Base-by-base conservation (phyloP, 768 basidiomycete species). In the Podaxis sp. region DNA sequence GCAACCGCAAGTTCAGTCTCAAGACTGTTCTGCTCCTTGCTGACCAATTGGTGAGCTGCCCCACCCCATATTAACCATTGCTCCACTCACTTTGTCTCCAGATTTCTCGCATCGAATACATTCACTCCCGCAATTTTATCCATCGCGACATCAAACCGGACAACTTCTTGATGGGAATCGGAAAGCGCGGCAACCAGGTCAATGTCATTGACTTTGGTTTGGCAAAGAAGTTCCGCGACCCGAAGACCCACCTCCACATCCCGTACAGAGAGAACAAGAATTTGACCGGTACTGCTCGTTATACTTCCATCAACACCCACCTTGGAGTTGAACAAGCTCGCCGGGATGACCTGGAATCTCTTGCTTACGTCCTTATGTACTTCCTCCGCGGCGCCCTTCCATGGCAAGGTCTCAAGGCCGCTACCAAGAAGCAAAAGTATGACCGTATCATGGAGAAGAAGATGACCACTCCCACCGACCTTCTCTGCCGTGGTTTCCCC, bases 381-480 rank as follows among this genome's bases (percentile, higher is more conserved):
- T 99, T 99, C 87, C 90, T 99, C 66, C 94, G 96, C 66, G 97
- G 96, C 54, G 90, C 94, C 61, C 86, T 99, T 49, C 96, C 96
- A 36, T 99, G 96, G 96, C 97, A 99, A 77, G 97, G 97, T 63
- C 87, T 99, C 74, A 99, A 99, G 82, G 97, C 97, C 64, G 96
- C 96, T 43, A 99, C 97, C 63, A 99, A 99, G 93, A 99, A 99
- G 87, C 97, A 99, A 84, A 99, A 99, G 82, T 98, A 98, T 77
- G 97, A 98, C 78, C 90, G 97, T 64, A 99, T 99, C 81, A 99
- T 99, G 97, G 97, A 99, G 80, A 99, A 99, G 87, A 99, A 99
- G 87, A 98, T 99, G 95, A 98, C 97, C 40, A 97, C 95, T 0
- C 93, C 95, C 13, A 96, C 93, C 55, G 95, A 98, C 74, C 82